Percentiles rank a stretch among this genome's conserved stretches.
Evolutionary conservation across 2,329 filamentous ascomycete species (phyloP).

Genomic region (Exophiala sp.): DNA sequence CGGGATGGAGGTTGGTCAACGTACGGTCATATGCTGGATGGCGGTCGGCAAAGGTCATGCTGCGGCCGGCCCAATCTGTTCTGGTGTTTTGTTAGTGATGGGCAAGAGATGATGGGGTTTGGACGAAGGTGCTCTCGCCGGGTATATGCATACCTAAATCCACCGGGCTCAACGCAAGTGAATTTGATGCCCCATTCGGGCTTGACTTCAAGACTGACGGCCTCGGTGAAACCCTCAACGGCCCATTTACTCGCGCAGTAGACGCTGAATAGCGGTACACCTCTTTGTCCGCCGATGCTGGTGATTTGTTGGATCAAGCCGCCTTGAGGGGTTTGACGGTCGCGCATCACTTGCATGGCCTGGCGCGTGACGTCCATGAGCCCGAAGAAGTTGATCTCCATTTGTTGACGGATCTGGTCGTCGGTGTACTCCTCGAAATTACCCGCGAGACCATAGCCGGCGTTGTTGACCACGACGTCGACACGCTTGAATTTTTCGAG

Average conservation of each 20-base stretch:
- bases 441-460: constrained; percentile 55
- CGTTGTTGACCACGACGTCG: constrained; percentile 61
- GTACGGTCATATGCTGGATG: constrained; percentile 28
- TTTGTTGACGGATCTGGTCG: constrained; percentile 49
- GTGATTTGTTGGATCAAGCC: constrained; percentile 56
- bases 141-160: constrained; percentile 21
- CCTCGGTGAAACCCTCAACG: constrained; percentile 48
- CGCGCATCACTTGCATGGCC: constrained; percentile 30
- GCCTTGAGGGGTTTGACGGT: constrained; percentile 35
- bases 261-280: constrained; percentile 35
- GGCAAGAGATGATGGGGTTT: background rate
- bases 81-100: constrained; percentile 1
- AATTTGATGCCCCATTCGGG: constrained; percentile 43
- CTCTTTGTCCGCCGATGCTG: constrained; percentile 48
- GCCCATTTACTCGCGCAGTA: constrained; percentile 47
- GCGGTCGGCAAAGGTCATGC: constrained; percentile 24
- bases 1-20: background rate
- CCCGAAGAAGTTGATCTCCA: constrained; percentile 61
- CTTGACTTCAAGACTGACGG: constrained; percentile 43
- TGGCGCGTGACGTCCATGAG: constrained; percentile 50
- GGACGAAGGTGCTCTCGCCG: background rate
- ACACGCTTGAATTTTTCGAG: constrained; percentile 52
- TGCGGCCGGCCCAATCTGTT: constrained; percentile 28
- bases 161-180: constrained; percentile 30
- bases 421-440: constrained; percentile 53